Conservation (phyloP, 331 rosid species). For the Malus hybrid region DNA sequence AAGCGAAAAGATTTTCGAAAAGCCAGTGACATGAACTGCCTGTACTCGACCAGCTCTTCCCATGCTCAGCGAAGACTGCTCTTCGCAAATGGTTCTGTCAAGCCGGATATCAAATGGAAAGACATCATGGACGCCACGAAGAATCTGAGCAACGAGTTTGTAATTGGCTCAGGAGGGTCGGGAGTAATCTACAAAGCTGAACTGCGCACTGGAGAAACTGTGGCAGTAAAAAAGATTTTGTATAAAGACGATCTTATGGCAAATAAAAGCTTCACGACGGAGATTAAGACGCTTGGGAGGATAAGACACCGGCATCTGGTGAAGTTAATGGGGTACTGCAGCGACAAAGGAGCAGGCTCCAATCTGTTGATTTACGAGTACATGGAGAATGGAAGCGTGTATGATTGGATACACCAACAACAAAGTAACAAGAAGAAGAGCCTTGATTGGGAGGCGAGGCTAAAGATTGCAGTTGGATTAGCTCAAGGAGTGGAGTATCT, state of each 20-base stretch:
- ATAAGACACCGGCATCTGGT: slow-evolving; percentile 81
- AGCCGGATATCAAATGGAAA: slow-evolving; percentile 64
- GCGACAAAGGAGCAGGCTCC: slow-evolving; percentile 49
- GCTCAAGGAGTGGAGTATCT: slow-evolving; percentile 84
- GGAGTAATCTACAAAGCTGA: slow-evolving; percentile 80
- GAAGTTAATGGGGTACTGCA: slow-evolving; percentile 76
- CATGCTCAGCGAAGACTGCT: slow-evolving; percentile 52
- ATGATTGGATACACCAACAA: slow-evolving; percentile 79
- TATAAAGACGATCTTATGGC: slow-evolving; percentile 61
- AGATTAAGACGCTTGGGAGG: slow-evolving; percentile 79
- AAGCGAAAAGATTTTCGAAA: slow-evolving; percentile 31
- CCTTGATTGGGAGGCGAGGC: slow-evolving; percentile 75
- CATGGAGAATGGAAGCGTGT: slow-evolving; percentile 81
- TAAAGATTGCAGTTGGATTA: slow-evolving; percentile 64
- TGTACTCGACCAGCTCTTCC: slow-evolving; percentile 70
- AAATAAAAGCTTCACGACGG: slow-evolving; percentile 64
- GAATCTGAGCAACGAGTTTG: slow-evolving; percentile 60
- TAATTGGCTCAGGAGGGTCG: slow-evolving; percentile 83
- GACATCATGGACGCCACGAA: slow-evolving; percentile 78
- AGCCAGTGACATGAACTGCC: slow-evolving; percentile 46
- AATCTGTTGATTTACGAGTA: slow-evolving; percentile 72
- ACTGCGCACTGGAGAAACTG: slow-evolving; percentile 47
- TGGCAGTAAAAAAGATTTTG: slow-evolving; percentile 76
- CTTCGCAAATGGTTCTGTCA: slow-evolving; percentile 47
- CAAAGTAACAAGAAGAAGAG: slow-evolving; percentile 42